These are phyloP conservation scores for Salisapilia sapeloensis DNA, from an alignment of 352 stramenopile species.

Conservation along the genomic window DNA sequence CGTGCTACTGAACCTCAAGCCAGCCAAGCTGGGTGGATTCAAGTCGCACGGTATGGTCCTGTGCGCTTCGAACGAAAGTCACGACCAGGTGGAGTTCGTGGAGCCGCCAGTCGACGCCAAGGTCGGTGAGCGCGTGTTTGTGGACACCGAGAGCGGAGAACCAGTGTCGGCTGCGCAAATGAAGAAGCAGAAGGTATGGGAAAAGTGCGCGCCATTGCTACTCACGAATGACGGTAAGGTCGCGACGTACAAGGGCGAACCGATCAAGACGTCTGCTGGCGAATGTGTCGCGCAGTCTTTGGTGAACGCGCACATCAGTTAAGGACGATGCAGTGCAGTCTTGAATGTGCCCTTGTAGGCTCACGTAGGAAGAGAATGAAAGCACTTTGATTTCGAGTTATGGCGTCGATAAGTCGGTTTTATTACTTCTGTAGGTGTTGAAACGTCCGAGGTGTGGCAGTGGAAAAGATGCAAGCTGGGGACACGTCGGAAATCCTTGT, in stretches of 20 bases:
- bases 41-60: slow-evolving; percentile 96
- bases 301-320: slow-evolving; percentile 50
- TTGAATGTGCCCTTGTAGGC: no score
- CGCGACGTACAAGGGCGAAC: slow-evolving; percentile 65
- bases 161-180: slow-evolving; percentile 58
- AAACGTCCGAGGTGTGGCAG: no score
- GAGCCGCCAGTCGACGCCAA: slow-evolving; percentile 83
- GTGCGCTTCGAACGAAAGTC: slow-evolving; percentile 78
- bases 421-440: no score
- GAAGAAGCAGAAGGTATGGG: slow-evolving; percentile 82
- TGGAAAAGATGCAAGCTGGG: no score
- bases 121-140: slow-evolving; percentile 86
- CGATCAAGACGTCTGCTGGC: slow-evolving; percentile 46
- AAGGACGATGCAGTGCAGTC: no score
- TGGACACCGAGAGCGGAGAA: slow-evolving; percentile 56
- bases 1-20: slow-evolving; percentile 97
- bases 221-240: slow-evolving; percentile 43
- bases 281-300: slow-evolving; percentile 44
- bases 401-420: no score
- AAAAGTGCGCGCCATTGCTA: slow-evolving; percentile 54
- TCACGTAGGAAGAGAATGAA: no score
- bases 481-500: no score
- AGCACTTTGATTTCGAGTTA: no score
- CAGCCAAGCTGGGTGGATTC: slow-evolving; percentile 92
- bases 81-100: slow-evolving; percentile 89